Conservation (phyloP, 2,329 filamentous ascomycete species). For the Fusarium sp. region DNA sequence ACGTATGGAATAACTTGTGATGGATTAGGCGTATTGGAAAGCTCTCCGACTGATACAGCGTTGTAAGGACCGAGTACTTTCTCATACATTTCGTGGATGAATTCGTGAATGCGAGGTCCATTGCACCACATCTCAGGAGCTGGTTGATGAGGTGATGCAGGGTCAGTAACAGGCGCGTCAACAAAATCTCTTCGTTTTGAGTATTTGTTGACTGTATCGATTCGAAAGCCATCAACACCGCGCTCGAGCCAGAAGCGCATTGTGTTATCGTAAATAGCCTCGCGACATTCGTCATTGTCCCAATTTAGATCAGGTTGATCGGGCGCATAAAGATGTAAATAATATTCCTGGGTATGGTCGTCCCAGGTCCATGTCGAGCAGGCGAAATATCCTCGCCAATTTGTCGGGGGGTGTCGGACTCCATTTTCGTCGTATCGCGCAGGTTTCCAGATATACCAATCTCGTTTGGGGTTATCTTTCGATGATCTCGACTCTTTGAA, state of each 20-base stretch:
- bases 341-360: slow-evolving; percentile 66
- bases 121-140: slow-evolving; percentile 69
- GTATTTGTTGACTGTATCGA: slow-evolving; percentile 79
- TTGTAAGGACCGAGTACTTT: slow-evolving; percentile 68
- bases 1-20: slow-evolving; percentile 70
- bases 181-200: slow-evolving; percentile 72
- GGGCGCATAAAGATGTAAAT: slow-evolving; percentile 74
- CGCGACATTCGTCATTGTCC: slow-evolving; percentile 76
- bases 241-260: slow-evolving; percentile 83
- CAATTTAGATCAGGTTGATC: slow-evolving; percentile 86
- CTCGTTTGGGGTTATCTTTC: slow-evolving; percentile 66
- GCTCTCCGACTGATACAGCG: slow-evolving; percentile 75
- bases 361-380: slow-evolving; percentile 69
- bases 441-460: slow-evolving; percentile 78
- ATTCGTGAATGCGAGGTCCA: slow-evolving; percentile 75
- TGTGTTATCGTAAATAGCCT: slow-evolving; percentile 76
- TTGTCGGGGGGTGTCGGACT: slow-evolving; percentile 71
- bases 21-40: slow-evolving; percentile 69
- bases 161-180: slow-evolving; percentile 64
- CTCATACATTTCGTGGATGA: slow-evolving; percentile 70
- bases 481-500: slow-evolving; percentile 69
- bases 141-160: slow-evolving; percentile 57
- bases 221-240: slow-evolving; percentile 76
- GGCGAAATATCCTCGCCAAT: slow-evolving; percentile 65
- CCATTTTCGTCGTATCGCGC: slow-evolving; percentile 68